Evolutionary conservation across 192 early-diverging fungal species (phyloP).

Genomic region (Martensiomyces pterosporus): DNA sequence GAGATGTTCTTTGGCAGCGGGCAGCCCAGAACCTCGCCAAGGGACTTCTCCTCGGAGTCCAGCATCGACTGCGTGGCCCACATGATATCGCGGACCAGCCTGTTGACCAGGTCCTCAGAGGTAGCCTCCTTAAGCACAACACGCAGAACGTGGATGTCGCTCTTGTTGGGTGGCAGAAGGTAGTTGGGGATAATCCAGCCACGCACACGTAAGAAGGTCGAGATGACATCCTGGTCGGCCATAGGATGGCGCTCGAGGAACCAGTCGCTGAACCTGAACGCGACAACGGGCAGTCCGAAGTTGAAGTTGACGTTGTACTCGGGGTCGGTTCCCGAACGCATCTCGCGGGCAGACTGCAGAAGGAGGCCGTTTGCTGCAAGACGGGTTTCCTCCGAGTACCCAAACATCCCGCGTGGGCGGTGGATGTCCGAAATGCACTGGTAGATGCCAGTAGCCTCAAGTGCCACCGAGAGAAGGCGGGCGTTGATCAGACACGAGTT

Average conservation of each 20-base stretch:
- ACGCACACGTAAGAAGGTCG: conserved; percentile 57
- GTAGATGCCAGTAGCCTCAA: conserved; percentile 60
- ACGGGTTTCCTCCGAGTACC: conserved; percentile 29
- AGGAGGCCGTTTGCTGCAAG: conserved; percentile 29
- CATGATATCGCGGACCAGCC: conserved; percentile 50
- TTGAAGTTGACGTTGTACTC: conserved; percentile 39
- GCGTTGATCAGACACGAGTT: conserved; percentile 54
- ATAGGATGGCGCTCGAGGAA: conserved; percentile 50
- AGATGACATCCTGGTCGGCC: conserved; percentile 60
- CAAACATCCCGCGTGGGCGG: conserved; percentile 45
- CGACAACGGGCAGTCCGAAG: conserved; percentile 57
- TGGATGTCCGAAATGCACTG: conserved; percentile 63
- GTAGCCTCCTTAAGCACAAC: conserved; percentile 64
- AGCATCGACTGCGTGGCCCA: conserved; percentile 53
- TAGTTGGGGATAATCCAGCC: conserved; percentile 80
- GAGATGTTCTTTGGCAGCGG: conserved; percentile 24
- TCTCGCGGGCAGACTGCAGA: neutral
- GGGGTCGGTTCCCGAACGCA: conserved; percentile 19
- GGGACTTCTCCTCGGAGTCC: conserved; percentile 23
- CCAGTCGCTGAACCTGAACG: conserved; percentile 59
- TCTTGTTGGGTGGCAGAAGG: conserved; percentile 55
- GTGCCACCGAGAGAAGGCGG: conserved; percentile 49
- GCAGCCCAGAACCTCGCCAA: conserved; percentile 32
- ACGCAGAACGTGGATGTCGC: conserved; percentile 55
- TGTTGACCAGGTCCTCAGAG: conserved; percentile 52